phyloP scores from a whole-genome alignment of 2,329 filamentous ascomycete genomes.

The Apiospora pterosperma region DNA sequence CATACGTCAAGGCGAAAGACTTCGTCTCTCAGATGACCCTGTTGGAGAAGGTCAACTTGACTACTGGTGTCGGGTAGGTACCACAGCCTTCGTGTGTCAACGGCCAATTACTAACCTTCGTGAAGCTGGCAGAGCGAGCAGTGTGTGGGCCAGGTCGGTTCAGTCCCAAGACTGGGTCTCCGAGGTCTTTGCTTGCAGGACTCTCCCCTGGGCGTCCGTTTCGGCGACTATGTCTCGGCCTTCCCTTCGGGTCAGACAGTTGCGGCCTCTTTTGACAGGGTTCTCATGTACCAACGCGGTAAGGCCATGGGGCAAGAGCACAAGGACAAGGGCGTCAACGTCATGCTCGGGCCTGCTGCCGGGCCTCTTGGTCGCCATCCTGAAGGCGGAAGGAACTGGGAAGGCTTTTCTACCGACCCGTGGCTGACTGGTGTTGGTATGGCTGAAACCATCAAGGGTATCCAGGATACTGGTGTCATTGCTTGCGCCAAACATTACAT shows the following conservation, averaged over 20 bases:
- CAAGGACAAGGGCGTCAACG: constrained; percentile 68
- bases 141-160: constrained; percentile 75
- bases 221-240: constrained; percentile 74
- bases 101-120: neutral
- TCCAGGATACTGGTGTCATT: constrained; percentile 75
- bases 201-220: constrained; percentile 75
- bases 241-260: constrained; percentile 77
- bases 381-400: constrained; percentile 70
- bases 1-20: constrained; percentile 69
- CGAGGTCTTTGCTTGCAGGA: constrained; percentile 83
- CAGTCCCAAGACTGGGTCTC: constrained; percentile 67
- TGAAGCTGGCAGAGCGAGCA: constrained; percentile 62
- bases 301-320: constrained; percentile 71
- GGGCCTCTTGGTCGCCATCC: constrained; percentile 68
- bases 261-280: constrained; percentile 78
- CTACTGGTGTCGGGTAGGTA: constrained; percentile 78
- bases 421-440: constrained; percentile 71
- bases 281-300: constrained; percentile 67
- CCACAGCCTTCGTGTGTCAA: neutral
- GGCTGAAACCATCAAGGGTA: constrained; percentile 71
- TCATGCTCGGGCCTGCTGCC: constrained; percentile 70
- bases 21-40: constrained; percentile 84
- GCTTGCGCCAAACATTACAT: constrained; percentile 75
- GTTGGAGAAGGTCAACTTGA: constrained; percentile 89
- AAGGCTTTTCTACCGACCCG: constrained; percentile 69